These are phyloP conservation scores for Boletus subparvulus DNA, from an alignment of 768 basidiomycete genomes.

Conservation along the genomic window DNA sequence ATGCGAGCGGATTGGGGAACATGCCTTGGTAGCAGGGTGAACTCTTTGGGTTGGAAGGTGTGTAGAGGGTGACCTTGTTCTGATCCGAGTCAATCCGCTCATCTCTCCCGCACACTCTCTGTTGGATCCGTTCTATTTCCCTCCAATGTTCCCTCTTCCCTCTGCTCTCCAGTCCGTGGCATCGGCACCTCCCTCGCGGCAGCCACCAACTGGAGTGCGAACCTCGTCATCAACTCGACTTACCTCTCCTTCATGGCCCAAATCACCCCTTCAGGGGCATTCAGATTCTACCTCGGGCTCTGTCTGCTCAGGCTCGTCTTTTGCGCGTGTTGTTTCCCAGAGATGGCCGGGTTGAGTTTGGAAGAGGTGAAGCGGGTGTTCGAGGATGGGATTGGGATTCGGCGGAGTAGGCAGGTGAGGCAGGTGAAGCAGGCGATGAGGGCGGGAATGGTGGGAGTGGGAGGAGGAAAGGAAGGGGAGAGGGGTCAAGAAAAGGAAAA, in stretches of 20 bases:
- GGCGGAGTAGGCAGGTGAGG: slow-evolving; percentile 49
- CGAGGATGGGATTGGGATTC: slow-evolving; percentile 61
- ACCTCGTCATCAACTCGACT: slow-evolving; percentile 75
- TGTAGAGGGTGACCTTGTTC: background rate
- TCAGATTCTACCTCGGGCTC: slow-evolving; percentile 73
- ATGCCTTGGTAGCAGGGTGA: slow-evolving; percentile 90
- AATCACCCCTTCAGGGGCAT: slow-evolving; percentile 74
- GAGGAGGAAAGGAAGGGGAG: too few relatives aligned
- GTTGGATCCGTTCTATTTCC: background rate
- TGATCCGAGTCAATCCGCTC: background rate
- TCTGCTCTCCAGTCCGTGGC: slow-evolving; percentile 53
- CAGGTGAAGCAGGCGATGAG: slow-evolving; percentile 24
- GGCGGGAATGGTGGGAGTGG: background rate
- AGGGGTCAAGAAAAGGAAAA: background rate
- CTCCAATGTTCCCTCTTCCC: background rate
- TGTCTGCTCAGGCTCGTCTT: slow-evolving; percentile 72
- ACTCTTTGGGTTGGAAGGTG: slow-evolving; percentile 74
- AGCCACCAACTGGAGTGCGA: slow-evolving; percentile 75
- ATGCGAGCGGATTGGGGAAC: slow-evolving; percentile 76
- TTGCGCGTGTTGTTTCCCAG: slow-evolving; percentile 70
- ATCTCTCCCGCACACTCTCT: background rate
- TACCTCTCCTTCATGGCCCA: slow-evolving; percentile 75
- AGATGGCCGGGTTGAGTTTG: slow-evolving; percentile 72
- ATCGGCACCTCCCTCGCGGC: slow-evolving; percentile 75
- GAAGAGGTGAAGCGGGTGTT: slow-evolving; percentile 69